phyloP scores from a whole-genome alignment of 208 protist genomes.

The Trypanosoma vivax region DNA sequence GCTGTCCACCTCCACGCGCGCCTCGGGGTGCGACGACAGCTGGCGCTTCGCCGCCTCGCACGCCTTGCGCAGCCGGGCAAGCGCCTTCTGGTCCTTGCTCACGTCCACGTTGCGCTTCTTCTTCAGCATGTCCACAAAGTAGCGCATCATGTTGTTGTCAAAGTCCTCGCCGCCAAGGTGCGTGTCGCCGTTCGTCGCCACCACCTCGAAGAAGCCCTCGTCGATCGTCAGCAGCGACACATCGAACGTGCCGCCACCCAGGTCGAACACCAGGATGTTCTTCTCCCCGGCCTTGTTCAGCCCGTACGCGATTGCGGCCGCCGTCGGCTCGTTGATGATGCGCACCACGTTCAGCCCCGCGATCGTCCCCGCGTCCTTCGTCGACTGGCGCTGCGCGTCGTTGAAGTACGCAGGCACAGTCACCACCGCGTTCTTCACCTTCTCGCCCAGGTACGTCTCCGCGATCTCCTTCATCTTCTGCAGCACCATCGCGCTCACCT shows the following conservation, averaged over 20 bases:
- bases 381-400: conserved; percentile 4
- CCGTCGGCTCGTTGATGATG: conserved; percentile 3
- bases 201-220: conserved; percentile 5
- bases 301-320: conserved; percentile 3
- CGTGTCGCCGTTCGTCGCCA: conserved; percentile 5
- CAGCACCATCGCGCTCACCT: conserved; percentile 2
- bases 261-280: conserved; percentile 8
- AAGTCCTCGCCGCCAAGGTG: conserved; percentile 5
- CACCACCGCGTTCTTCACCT: conserved; percentile 2
- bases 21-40: conserved; percentile 77
- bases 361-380: conserved; percentile 1
- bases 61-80: conserved; percentile 54
- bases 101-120: conserved; percentile 48
- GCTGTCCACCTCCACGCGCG: conserved; percentile 93
- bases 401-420: conserved; percentile 3
- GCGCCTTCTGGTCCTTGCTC: conserved; percentile 44
- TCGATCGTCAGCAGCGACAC: conserved; percentile 2
- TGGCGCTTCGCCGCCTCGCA: conserved; percentile 63
- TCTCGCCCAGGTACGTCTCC: conserved; percentile 5
- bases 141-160: conserved; percentile 4
- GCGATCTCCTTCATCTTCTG: conserved; percentile 7
- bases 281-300: conserved; percentile 7
- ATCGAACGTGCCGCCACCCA: conserved; percentile 1
- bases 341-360: conserved; percentile 2
- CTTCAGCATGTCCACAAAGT: conserved; percentile 6